Percentiles rank a stretch among this genome's conserved stretches.
These are phyloP conservation scores for Penicillium thymicola DNA, from an alignment of 2,329 filamentous ascomycete genomes.

Conservation along the genomic window DNA sequence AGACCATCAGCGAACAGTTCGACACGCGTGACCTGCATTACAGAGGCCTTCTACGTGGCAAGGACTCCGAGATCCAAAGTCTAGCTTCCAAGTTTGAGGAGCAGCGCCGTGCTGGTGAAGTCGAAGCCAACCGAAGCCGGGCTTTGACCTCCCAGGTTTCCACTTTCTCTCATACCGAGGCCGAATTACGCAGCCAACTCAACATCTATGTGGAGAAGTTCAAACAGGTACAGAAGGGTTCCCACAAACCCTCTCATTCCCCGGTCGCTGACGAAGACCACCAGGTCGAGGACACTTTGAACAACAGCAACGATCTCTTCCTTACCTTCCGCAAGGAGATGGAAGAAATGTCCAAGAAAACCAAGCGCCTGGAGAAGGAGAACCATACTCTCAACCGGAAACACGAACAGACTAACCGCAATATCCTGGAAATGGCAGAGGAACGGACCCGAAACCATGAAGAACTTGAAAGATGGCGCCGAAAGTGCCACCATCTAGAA, in stretches of 20 bases:
- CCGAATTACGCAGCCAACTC: constrained; percentile 87
- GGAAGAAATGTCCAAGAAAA: constrained; percentile 99
- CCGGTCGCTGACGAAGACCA: constrained; percentile 46
- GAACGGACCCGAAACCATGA: constrained; percentile 75
- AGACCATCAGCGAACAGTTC: constrained; percentile 94
- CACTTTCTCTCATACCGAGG: constrained; percentile 93
- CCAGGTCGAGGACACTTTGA: constrained; percentile 96
- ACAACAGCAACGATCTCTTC: constrained; percentile 97
- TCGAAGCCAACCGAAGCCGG: constrained; percentile 73
- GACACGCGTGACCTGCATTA: constrained; percentile 94
- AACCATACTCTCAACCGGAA: constrained; percentile 88
- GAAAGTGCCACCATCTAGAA: constrained; percentile 86
- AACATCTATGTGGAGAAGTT: constrained; percentile 99
- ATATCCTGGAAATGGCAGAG: constrained; percentile 96
- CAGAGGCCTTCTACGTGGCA: constrained; percentile 84
- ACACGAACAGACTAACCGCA: constrained; percentile 88
- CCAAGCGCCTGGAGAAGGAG: constrained; percentile 93
- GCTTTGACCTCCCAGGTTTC: constrained; percentile 88
- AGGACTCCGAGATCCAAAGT: constrained; percentile 92
- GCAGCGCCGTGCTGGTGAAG: constrained; percentile 82
- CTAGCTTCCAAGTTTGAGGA: constrained; percentile 85
- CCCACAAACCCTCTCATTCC: constrained; percentile 11
- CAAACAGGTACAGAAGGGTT: constrained; percentile 75
- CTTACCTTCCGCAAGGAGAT: constrained; percentile 97
- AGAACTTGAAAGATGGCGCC: constrained; percentile 73